These are phyloP conservation scores for Kwoniella mangroviensis DNA, from an alignment of 768 basidiomycete genomes.

Conservation along the genomic window DNA sequence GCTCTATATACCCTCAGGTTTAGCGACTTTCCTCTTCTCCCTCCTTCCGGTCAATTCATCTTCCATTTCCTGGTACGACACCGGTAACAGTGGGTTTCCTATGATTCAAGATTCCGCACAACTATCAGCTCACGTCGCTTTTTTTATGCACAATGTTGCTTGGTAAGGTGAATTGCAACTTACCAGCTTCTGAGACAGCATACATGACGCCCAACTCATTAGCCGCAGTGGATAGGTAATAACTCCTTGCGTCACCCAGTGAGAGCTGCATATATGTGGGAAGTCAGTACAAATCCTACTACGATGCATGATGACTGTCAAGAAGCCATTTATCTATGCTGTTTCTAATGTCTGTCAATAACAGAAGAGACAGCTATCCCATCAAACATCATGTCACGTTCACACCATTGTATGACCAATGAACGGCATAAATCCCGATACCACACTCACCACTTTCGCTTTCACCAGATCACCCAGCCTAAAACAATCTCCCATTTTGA, in stretches of 20 bases:
- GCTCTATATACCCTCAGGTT: conserved; percentile 50
- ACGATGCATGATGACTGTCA: too few relatives aligned
- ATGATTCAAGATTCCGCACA: neutral
- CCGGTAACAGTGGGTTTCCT: conserved; percentile 57
- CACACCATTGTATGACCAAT: too few relatives aligned
- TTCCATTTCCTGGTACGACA: conserved; percentile 60
- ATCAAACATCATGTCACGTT: too few relatives aligned
- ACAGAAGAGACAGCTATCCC: too few relatives aligned
- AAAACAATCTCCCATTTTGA: conserved; percentile 57
- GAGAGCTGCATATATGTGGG: conserved; percentile 41
- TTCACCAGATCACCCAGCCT: conserved; percentile 58
- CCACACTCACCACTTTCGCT: conserved; percentile 56
- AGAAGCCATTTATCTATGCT: too few relatives aligned
- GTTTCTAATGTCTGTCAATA: too few relatives aligned
- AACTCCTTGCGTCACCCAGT: conserved; percentile 58
- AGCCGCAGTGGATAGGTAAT: conserved; percentile 58
- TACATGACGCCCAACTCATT: conserved; percentile 58
- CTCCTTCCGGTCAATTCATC: conserved; percentile 56
- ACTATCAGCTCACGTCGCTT: neutral
- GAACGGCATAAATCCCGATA: too few relatives aligned
- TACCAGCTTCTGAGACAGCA: conserved; percentile 55
- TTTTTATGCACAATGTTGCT: neutral
- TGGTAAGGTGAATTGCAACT: conserved; percentile 1
- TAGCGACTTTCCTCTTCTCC: conserved; percentile 59
- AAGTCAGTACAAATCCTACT: neutral